Evolutionary conservation across 169 alveolate species (phyloP), one percentile per base, ranked within the genome.

Genomic region (Eimeria tenella): DNA sequence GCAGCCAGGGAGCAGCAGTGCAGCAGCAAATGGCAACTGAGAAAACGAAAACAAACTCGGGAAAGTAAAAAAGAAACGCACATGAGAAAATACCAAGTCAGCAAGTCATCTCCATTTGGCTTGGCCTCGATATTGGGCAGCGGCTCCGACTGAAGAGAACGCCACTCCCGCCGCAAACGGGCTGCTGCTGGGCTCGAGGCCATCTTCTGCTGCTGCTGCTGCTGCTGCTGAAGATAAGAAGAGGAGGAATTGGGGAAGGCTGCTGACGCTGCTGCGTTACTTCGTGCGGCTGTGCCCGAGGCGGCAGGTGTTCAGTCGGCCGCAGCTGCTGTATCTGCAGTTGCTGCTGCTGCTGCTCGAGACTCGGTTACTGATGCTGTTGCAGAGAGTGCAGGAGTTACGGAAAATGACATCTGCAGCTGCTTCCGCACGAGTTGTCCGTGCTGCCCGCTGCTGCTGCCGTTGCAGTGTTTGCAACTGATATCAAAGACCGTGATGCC

Each of bases 11-110:
- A 65, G 75, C 15, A 25, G 4, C 8, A 15, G 52, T 6, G 5
- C n/a, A 21, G 15, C 25, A 21, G 49, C 49, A 70, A 17, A 13
- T 10, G 42, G 15, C 42, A 10, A 11, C 0, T 70, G 10, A 17
- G 21, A 9, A 25, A 17, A 23, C 21, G 49, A 17, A 19, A 9
- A 9, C 81, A 9, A 25, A 17, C 53, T 25, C 10, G 71, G n/a
- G 8, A 2, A 31, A 31, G 2, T 31, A 31, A 31, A 31, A 31
- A 31, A 31, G 42, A 31, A 31, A 31, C 90, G 31, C 19, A 89
- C 74, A 90, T 56, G 7, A 90, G 89, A 53, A 68, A 90, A 70
- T 75, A 87, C 94, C 94, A 90, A 7, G 75, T 62, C 31, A 90
- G 86, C 84, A 75, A 11, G 83, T 50, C 70, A 19, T 74, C 31